Base-by-base conservation (phyloP, 257 asterid species). In the Petunia axillaris region DNA sequence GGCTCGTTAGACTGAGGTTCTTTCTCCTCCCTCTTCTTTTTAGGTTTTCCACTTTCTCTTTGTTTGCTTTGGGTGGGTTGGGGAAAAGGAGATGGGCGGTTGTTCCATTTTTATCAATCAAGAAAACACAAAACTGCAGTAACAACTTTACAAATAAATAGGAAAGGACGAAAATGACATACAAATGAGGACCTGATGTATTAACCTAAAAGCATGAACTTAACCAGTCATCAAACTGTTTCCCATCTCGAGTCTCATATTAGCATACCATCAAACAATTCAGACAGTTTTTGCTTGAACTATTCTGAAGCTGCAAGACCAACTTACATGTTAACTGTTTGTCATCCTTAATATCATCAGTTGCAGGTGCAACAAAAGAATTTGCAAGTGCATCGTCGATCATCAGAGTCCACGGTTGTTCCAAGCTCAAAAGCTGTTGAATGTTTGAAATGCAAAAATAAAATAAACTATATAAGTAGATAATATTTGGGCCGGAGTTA, bases 361-460 rank as follows among this genome's bases (percentile, higher is more conserved):
- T 87, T 35, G 84, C 91, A 36, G 99, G 99, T 73, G 98, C 95
- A 41, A 94, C 85, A 15, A 94, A 96, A 70, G 99, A 96, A 83
- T 96, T 96, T 46, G 98, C 84, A 81, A 96, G 77, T 71, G 98
- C 95, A 86, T 96, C 99, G 59, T 96, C 97, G 25, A 96, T 86
- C 54, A 93, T 87, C 89, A 96, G 86, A 68, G 90, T 91, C 98
- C 98, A 96, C n/a, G 97, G 94, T 79, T 86, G 86, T 65, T 93
- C 93, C 93, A 96, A 82, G 84, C 82, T 79, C 85, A 92, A 89
- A 55, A 96, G 91, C 99, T 96, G 90, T 64, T 59, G 75, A 43
- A 60, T 14, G 10, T 16, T 3, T 80, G 78, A 83, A 54, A 55
- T 54, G 46, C 0, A 11, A 50, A 71, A 43, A 73, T 48, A 2